A percentile compares a stretch with the other conserved stretches of the same genome.
phyloP scores from a whole-genome alignment of 129 eudicot species.

The Ambrosia trifida region DNA sequence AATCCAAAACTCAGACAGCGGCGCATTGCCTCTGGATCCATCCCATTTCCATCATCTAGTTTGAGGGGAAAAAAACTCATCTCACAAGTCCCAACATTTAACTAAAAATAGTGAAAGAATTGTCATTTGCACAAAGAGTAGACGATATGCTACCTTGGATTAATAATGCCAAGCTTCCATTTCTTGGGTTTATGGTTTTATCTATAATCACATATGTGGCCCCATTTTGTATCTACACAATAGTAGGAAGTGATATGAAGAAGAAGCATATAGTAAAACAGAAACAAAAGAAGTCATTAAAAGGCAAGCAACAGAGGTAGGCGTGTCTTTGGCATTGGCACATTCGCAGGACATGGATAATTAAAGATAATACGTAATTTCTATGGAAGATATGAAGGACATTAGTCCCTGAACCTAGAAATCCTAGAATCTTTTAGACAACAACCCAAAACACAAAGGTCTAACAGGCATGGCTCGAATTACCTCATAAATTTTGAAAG shows the following conservation, averaged over 20 bases:
- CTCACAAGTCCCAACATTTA: slow-evolving; percentile 2
- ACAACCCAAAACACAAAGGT: not conserved
- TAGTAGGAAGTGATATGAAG: slow-evolving; percentile 18
- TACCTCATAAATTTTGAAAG: not conserved
- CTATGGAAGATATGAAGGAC: not conserved
- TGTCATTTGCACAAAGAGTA: not conserved
- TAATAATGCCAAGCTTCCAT: slow-evolving; percentile 68
- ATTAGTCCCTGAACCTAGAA: not conserved
- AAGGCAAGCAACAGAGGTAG: slow-evolving; percentile 9
- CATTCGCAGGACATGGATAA: not conserved
- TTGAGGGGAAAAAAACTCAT: slow-evolving; percentile 6
- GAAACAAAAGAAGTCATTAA: slow-evolving; percentile 4
- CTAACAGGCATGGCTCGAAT: not conserved
- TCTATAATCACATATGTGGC: slow-evolving; percentile 80
- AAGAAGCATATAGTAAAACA: slow-evolving; percentile 18
- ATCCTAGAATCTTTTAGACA: not conserved
- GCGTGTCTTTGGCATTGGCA: not conserved
- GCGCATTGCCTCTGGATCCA: slow-evolving; percentile 87
- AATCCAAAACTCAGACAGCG: slow-evolving; percentile 92
- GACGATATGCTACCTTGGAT: slow-evolving; percentile 64
- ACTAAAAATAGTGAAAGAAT: not conserved
- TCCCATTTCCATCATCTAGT: slow-evolving; percentile 94
- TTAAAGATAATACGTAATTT: not conserved
- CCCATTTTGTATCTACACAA: slow-evolving; percentile 72
- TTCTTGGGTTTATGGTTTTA: slow-evolving; percentile 66